Evolutionary conservation across 2,329 filamentous ascomycete genomes (phyloP), one percentile per base, ranked within the genome.

Genomic region (Cryphonectria parasitica): DNA sequence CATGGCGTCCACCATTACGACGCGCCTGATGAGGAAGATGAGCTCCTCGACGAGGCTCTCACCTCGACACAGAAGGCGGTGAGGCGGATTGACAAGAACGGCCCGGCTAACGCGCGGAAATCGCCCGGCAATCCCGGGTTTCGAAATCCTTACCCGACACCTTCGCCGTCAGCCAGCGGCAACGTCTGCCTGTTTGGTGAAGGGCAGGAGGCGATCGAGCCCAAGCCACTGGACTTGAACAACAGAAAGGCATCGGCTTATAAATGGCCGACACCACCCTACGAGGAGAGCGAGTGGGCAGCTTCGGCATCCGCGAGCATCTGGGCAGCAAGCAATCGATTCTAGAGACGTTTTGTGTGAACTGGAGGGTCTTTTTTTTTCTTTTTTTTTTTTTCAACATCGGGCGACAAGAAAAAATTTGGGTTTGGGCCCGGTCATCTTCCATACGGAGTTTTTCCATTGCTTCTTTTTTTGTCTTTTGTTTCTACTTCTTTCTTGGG

Each of bases 201-300:
- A 49, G 85, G 86, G 36, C 85, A 88, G 49, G 87, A 90, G 77
- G 84, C 84, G 0, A 80, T 90, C 45, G 87, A 91, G 1, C 89
- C 91, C 11, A 93, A 91, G 80, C 92, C 93, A 15, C 81, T 95
- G 73, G 87, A 92, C 74, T 89, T 93, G 68, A 85, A 86, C 61
- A 43, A 45, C 77, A 89, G 89, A 78, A 87, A 88, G 84, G 77
- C 83, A 0, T 79, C 81, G 17, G 82, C 84, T 73, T 84, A 88
- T 76, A 96, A 97, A 82, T 98, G 95, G 92, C 95, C 95, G 3
- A 98, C 96, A 22, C 96, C 96, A 31, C 95, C 96, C 3, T 97
- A 98, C 75, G 95, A 97, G 77, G 95, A 97, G 76, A 90, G 91
- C 73, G 95, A 97, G 79, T 98, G 95, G 95, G 94, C 92, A 25